Evolutionary conservation across 2,329 filamentous ascomycete genomes (phyloP), one percentile per base, ranked within the genome.

Genomic region (Xylariaceae sp.): DNA sequence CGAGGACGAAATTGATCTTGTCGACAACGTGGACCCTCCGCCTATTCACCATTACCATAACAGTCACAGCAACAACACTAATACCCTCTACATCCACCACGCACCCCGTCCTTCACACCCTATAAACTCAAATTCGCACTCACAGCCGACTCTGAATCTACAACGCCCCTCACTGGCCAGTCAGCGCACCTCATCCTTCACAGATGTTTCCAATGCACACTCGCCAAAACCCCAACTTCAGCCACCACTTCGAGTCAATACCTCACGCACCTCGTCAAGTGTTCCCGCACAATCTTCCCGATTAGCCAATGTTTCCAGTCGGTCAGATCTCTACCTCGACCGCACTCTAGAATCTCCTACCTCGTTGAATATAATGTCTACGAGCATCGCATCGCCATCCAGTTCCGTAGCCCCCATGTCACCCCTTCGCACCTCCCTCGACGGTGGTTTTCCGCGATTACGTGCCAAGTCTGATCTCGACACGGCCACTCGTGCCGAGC

Each of bases 391-490:
- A 32, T 70, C 70, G 5, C 65, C 67, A 1, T 71, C 75, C 3
- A 74, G 73, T 30, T 66, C 72, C 4, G 57, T 61, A 55, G 73
- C 72, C 0, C 69, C 76, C 11, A 75, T 77, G 64, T 81, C 81
- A 2, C 81, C 82, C 2, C 69, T 87, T 5, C 82, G 84, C 46
- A 77, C 73, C 50, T 86, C 84, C 0, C 75, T 87, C 41, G 84
- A 87, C 53, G 72, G 74, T 53, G 77, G 77, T 20, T 85, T 86
- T 59, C 70, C 70, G 3, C 83, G 84, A 44, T 70, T 86, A 4
- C 82, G 84, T 58, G 81, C 81, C 42, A 80, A 81, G 56, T 84
- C 82, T 33, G 83, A 86, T 58, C 72, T 85, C 13, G 81, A 85
- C 64, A 77, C 80, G 5, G 76, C 73, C 10, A 75, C 75, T 1